Conservation (phyloP, 2,329 filamentous ascomycete genomes). For the Fusarium phyllophilum region DNA sequence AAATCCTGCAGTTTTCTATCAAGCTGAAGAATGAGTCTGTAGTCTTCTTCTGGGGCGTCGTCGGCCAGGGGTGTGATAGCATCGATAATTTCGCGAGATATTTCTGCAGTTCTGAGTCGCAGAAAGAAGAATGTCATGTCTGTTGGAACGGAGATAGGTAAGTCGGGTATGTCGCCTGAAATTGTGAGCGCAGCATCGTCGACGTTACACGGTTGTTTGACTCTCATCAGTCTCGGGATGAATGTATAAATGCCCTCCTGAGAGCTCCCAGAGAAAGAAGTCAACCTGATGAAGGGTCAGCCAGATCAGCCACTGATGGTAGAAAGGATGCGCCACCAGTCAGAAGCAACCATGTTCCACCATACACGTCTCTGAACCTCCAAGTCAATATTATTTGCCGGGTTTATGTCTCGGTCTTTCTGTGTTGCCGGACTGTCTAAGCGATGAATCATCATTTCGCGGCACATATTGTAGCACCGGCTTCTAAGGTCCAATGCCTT, state of each 20-base stretch:
- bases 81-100: conserved; percentile 6
- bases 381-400: neutral
- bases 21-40: neutral
- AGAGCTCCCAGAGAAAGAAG: neutral
- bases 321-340: neutral
- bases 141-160: neutral
- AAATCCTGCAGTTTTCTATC: neutral
- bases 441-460: neutral
- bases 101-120: neutral
- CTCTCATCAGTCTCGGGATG: conserved; percentile 1
- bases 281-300: neutral
- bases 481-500: neutral
- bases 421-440: neutral
- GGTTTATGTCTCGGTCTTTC: neutral
- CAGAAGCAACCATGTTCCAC: conserved; percentile 9
- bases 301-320: accelerated
- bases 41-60: neutral
- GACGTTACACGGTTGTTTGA: neutral
- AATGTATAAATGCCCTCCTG: neutral
- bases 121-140: conserved; percentile 7
- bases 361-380: conserved; percentile 7
- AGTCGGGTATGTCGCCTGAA: neutral
- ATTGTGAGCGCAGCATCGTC: neutral
- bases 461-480: neutral
- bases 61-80: neutral